phyloP scores from a whole-genome alignment of 2,329 filamentous ascomycete species.

The Trichoderma afroharzianum region DNA sequence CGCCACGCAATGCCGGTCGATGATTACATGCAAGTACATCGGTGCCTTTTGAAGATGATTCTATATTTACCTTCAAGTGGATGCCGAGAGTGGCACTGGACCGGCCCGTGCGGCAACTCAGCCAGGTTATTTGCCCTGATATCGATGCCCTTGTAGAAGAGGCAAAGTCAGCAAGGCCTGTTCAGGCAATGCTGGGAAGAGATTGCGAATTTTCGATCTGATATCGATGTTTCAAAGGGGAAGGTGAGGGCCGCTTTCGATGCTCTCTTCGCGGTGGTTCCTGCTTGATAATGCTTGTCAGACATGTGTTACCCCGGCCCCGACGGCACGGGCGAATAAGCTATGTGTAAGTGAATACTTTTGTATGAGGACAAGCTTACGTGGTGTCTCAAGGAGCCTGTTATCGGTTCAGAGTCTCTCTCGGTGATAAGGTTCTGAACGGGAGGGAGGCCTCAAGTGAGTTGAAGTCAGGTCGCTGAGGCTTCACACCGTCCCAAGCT shows the following conservation, averaged over 20 bases:
- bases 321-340: conserved; percentile 18
- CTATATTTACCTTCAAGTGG: conserved; percentile 1
- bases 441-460: not conserved
- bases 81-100: not conserved
- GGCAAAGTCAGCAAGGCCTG: not conserved
- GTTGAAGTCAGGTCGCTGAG: not conserved
- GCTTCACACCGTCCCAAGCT: not conserved
- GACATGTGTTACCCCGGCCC: conserved; percentile 17
- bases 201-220: conserved; percentile 1
- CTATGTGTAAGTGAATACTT: not conserved
- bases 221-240: conserved; percentile 2
- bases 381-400: not conserved
- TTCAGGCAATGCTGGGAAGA: not conserved
- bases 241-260: conserved; percentile 3
- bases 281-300: conserved; percentile 13
- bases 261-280: not conserved
- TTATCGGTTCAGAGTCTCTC: not conserved
- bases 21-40: not conserved
- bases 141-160: not conserved
- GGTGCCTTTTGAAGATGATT: not conserved
- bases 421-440: not conserved
- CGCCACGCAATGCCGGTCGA: not conserved
- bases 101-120: not conserved
- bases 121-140: not conserved
- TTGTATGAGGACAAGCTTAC: not conserved